Percentiles rank a stretch among this genome's conserved stretches.
Conservation (phyloP, 225 moss, liverwort and hornwort genomes). For the Physcomitrium patens region DNA sequence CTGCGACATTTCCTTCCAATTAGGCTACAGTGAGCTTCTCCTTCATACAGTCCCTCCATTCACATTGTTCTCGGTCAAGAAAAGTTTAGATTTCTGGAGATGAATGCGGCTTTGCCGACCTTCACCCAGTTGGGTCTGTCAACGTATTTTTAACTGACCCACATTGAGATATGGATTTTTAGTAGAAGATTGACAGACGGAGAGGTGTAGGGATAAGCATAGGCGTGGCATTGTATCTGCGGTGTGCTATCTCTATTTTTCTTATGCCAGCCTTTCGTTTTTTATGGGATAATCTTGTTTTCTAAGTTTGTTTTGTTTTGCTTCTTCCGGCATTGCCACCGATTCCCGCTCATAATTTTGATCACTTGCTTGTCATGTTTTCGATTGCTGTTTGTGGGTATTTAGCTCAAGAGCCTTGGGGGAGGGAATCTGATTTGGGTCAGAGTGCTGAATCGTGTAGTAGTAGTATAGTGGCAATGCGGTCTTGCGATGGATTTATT, state of each 20-base stretch:
- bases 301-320: constrained; percentile 18
- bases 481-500: background rate
- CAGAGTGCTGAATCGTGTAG: background rate
- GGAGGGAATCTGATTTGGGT: background rate
- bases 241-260: constrained; percentile 29
- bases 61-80: no score
- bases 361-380: constrained; percentile 20
- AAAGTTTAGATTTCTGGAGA: no score
- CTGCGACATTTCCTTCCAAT: no score
- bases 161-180: background rate
- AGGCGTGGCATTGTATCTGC: constrained; percentile 21
- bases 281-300: constrained; percentile 12
- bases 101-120: no score
- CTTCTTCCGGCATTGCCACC: background rate
- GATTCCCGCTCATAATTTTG: constrained; percentile 23
- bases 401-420: background rate
- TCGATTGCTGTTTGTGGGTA: background rate
- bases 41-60: no score
- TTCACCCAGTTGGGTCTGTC: no score
- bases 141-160: no score
- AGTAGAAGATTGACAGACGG: constrained; percentile 15
- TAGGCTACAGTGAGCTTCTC: no score
- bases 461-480: background rate
- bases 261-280: constrained; percentile 28
- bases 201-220: constrained; percentile 8